A percentile compares a stretch with the other conserved stretches of the same genome.
Evolutionary conservation across 2,329 filamentous ascomycete genomes (phyloP).

Genomic region (Pseudocercospora eumusae): DNA sequence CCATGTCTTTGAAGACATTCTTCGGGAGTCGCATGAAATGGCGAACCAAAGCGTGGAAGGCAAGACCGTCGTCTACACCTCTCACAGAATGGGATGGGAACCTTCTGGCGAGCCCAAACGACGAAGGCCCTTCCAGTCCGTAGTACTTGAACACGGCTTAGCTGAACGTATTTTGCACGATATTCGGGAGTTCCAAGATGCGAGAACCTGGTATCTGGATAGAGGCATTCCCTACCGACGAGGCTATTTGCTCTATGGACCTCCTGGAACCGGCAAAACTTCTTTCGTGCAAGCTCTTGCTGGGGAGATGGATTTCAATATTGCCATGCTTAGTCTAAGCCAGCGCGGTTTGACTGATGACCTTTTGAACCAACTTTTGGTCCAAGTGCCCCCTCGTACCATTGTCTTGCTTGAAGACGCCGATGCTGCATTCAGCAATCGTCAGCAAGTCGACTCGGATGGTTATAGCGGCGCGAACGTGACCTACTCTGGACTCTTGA

Average conservation of each 20-base stretch:
- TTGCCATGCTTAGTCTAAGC: slow-evolving; percentile 88
- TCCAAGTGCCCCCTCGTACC: slow-evolving; percentile 79
- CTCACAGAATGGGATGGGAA: slow-evolving; percentile 80
- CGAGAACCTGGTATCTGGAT: slow-evolving; percentile 86
- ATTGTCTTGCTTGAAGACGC: slow-evolving; percentile 86
- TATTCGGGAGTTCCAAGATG: slow-evolving; percentile 76
- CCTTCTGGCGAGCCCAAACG: slow-evolving; percentile 79
- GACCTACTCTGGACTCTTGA: slow-evolving; percentile 86
- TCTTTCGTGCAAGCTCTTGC: slow-evolving; percentile 95
- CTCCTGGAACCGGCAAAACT: slow-evolving; percentile 77
- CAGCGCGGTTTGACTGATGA: slow-evolving; percentile 89
- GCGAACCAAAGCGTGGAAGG: slow-evolving; percentile 81
- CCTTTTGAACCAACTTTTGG: slow-evolving; percentile 79
- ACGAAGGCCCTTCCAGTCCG: slow-evolving; percentile 84
- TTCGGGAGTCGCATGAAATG: slow-evolving; percentile 79
- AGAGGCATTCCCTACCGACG: slow-evolving; percentile 91
- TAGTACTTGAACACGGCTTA: slow-evolving; percentile 80
- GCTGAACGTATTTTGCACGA: slow-evolving; percentile 79
- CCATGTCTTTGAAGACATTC: slow-evolving; percentile 86
- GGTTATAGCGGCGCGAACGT: slow-evolving; percentile 86
- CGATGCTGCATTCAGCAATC: slow-evolving; percentile 85
- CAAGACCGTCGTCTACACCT: slow-evolving; percentile 89
- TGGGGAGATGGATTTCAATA: slow-evolving; percentile 87
- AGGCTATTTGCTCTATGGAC: slow-evolving; percentile 77
- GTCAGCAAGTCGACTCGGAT: slow-evolving; percentile 73